Percentiles rank a stretch among this genome's conserved stretches.
Evolutionary conservation across 495 filamentous ascomycete genomes (phyloP).

Genomic region (Tuber aestivum): DNA sequence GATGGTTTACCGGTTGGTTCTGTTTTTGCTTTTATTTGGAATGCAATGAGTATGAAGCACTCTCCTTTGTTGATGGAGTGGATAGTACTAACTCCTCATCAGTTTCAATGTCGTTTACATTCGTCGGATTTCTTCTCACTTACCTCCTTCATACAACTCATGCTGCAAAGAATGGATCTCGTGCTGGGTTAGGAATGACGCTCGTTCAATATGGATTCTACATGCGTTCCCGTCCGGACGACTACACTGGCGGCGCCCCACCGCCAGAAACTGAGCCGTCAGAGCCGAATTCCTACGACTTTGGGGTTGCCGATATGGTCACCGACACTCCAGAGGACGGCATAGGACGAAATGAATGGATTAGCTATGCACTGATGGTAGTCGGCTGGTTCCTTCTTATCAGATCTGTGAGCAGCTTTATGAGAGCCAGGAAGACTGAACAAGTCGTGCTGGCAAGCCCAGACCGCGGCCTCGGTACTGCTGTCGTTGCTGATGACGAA

Average conservation of each 20-base stretch:
- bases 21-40: constrained; percentile 94
- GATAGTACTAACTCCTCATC: constrained; percentile 83
- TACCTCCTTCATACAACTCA: constrained; percentile 97
- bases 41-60: constrained; percentile 76
- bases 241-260: constrained; percentile 45
- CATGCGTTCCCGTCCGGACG: constrained; percentile 54
- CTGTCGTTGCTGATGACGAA: constrained; percentile 86
- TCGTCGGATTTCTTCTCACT: constrained; percentile 94
- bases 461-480: constrained; percentile 76
- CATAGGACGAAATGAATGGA: constrained; percentile 64
- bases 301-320: constrained; percentile 63
- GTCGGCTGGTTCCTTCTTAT: constrained; percentile 98
- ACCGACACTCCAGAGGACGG: constrained; percentile 37
- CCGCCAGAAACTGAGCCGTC: constrained; percentile 58
- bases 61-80: constrained; percentile 76
- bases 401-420: constrained; percentile 77
- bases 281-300: constrained; percentile 85
- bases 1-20: constrained; percentile 95
- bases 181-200: constrained; percentile 87
- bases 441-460: constrained; percentile 89
- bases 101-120: constrained; percentile 97
- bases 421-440: constrained; percentile 81
- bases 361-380: constrained; percentile 93
- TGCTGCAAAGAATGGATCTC: constrained; percentile 93
- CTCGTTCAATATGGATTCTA: constrained; percentile 95